Conservation (phyloP, 2,329 filamentous ascomycete species). For the Colletotrichum ledebouriae region DNA sequence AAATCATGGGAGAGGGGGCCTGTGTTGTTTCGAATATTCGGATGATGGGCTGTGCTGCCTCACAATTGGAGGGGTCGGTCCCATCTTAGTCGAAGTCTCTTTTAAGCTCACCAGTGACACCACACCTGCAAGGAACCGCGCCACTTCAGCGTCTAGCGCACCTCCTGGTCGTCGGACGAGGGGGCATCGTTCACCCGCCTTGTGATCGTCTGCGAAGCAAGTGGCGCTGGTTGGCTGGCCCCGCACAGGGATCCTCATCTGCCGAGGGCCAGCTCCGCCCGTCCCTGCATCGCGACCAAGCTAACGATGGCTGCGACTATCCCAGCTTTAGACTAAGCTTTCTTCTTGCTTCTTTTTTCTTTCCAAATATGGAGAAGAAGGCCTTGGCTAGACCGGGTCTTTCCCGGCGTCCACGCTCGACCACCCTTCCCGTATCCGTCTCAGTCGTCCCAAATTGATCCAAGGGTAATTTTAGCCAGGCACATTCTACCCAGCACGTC, state of each 20-base stretch:
- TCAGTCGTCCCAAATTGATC: conserved; percentile 33
- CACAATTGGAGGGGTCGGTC: conserved; percentile 33
- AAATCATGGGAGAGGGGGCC: conserved; percentile 30
- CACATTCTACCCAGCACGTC: conserved; percentile 27
- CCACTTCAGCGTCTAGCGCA: neutral
- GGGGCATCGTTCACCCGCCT: conserved; percentile 27
- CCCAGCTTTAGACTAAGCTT: neutral
- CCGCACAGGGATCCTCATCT: conserved; percentile 23
- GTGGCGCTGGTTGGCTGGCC: neutral
- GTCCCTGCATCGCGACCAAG: conserved; percentile 31
- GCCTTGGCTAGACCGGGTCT: conserved; percentile 2
- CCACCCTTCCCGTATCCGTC: conserved; percentile 22
- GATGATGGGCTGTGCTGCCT: conserved; percentile 42
- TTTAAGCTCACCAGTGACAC: conserved; percentile 39
- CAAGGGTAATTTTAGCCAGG: conserved; percentile 19
- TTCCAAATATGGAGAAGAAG: conserved; percentile 13
- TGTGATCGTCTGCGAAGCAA: conserved; percentile 7
- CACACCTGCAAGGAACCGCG: conserved; percentile 23
- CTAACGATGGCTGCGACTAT: conserved; percentile 21
- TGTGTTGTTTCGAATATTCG: conserved; percentile 39
- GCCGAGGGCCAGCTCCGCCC: conserved; percentile 21
- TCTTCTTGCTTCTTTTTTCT: conserved; percentile 7
- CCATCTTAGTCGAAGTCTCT: conserved; percentile 36
- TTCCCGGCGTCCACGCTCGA: conserved; percentile 7
- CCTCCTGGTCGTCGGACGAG: conserved; percentile 28